Base-by-base conservation (phyloP, 208 protist species). In the Wallacemonas sp. region DNA sequence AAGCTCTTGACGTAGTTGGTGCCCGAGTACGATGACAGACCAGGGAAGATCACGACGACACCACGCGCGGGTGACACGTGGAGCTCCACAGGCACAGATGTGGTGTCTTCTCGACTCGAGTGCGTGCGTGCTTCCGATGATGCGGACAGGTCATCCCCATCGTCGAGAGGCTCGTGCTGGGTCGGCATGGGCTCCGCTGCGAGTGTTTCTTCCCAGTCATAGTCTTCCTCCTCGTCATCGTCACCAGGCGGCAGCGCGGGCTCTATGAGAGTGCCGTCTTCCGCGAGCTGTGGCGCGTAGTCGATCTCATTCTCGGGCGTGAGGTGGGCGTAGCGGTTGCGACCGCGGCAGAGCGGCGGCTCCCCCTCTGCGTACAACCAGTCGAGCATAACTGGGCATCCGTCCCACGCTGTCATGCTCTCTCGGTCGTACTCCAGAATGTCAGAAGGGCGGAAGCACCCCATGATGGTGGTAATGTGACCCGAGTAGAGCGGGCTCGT, bases 381-480 rank as follows among this genome's bases (percentile, higher is more conserved):
- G 56, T 82, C 75, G 28, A 79, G 72, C 17, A 55, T 66, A 1
- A 85, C 19, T 30, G 67, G 62, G 49, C 72, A 80, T 9, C 69
- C 74, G 53, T 88, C 75, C 62, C 82, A 81, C 14, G 78, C 70
- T 0, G 17, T 39, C 54, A 79, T 68, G 31, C 61, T 62, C 53
- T 80, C 82, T 15, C 82, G 77, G 2, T 17, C 17, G 66, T 82
- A 88, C 9, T 27, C 28, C 5, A 82, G 39, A 4, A 27, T 33
- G 19, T 59, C 17, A 4, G 26, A 26, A 0, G 62, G 72, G 3
- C 80, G 84, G 12, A 78, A 68, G 38, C 62, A 26, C 14, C 70
- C 77, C 44, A 86, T 67, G 36, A 90, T 77, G 21, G 84, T 90
- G 21, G 68, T 62, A 17, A 90, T 68, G 55, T 87, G 80, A 0